A percentile compares a stretch with the other conserved stretches of the same genome.
Conservation (phyloP, 768 basidiomycete genomes). For the Ramaria sp. region DNA sequence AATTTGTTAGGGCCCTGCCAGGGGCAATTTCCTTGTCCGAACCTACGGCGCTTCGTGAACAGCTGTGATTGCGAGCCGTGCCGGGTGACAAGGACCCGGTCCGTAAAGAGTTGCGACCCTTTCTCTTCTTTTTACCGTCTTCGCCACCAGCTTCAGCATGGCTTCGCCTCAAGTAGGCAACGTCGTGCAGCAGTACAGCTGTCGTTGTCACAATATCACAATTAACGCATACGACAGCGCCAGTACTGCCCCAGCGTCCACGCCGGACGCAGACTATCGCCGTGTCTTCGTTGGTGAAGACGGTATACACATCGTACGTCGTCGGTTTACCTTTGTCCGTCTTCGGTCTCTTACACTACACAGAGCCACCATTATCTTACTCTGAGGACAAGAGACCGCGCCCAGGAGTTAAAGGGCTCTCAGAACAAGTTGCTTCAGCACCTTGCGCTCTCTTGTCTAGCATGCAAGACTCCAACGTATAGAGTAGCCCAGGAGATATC, state of each 20-base stretch:
- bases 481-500: constrained; percentile 54
- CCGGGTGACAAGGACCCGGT: not conserved
- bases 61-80: no score
- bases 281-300: constrained; percentile 55
- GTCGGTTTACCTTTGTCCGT: not conserved
- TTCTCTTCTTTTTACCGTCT: not conserved
- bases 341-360: not conserved
- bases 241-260: not conserved
- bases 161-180: not conserved
- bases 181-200: constrained; percentile 5
- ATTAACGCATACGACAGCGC: not conserved
- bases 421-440: constrained; percentile 32
- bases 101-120: not conserved
- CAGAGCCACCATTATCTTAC: constrained; percentile 65
- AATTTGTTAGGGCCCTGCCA: no score
- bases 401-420: not conserved
- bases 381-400: constrained; percentile 31
- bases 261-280: constrained; percentile 30
- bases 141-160: not conserved
- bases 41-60: no score
- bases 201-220: constrained; percentile 10
- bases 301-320: constrained; percentile 54
- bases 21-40: no score
- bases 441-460: constrained; percentile 56
- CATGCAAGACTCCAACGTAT: constrained; percentile 56